phyloP scores from a whole-genome alignment of 1,284 basidiomycete species.

The Sparassis latifolia region DNA sequence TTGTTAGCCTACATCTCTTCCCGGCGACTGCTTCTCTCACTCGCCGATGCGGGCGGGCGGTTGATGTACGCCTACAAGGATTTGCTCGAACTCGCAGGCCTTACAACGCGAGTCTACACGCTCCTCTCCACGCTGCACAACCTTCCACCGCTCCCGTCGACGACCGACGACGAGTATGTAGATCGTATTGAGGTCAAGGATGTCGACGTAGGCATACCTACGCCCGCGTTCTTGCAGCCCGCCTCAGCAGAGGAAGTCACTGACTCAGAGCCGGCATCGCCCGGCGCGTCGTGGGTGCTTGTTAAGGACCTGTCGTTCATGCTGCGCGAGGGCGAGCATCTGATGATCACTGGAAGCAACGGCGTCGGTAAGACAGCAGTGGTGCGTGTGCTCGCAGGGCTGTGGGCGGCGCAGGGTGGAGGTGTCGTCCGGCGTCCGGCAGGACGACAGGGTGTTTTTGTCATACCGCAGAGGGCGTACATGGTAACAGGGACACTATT shows the following conservation, averaged over 20 bases:
- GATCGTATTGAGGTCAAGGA: slow-evolving; percentile 45
- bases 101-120: slow-evolving; percentile 86
- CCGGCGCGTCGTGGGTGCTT: slow-evolving; percentile 34
- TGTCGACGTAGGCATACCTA: slow-evolving; percentile 68
- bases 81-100: slow-evolving; percentile 87
- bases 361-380: slow-evolving; percentile 94
- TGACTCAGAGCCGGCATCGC: slow-evolving; percentile 30
- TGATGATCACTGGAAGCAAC: slow-evolving; percentile 92
- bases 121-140: slow-evolving; percentile 84
- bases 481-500: slow-evolving; percentile 83
- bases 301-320: slow-evolving; percentile 69
- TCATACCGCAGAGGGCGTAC: slow-evolving; percentile 90
- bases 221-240: slow-evolving; percentile 31
- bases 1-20: slow-evolving; percentile 88
- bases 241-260: slow-evolving; percentile 11
- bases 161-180: slow-evolving; percentile 27
- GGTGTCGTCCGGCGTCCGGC: slow-evolving; percentile 36
- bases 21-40: slow-evolving; percentile 83
- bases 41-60: slow-evolving; percentile 92
- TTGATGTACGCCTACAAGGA: slow-evolving; percentile 92
- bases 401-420: slow-evolving; percentile 69
- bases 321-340: slow-evolving; percentile 79
- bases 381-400: slow-evolving; percentile 82
- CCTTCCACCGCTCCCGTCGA: slow-evolving; percentile 44
- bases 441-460: slow-evolving; percentile 62